Evolutionary conservation across 495 filamentous ascomycete genomes (phyloP).

Genomic region (Trypethelium eluteriae): DNA sequence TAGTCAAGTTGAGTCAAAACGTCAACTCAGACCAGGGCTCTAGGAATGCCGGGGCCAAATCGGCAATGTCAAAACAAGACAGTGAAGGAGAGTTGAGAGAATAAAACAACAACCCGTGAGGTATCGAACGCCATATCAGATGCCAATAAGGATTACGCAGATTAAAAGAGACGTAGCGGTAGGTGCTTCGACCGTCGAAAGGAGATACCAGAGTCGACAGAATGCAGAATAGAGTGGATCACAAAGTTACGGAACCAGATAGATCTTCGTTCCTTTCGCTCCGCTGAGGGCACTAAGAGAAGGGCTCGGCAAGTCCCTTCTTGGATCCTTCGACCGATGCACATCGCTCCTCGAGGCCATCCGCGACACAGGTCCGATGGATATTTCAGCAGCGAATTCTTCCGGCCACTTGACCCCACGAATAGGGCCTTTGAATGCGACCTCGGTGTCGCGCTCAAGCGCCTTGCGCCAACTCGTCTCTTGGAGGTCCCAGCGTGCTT

Average conservation of each 20-base stretch:
- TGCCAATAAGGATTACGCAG: background rate
- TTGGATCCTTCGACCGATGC: background rate
- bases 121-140: conserved; percentile 1
- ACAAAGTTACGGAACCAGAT: background rate
- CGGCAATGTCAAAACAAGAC: background rate
- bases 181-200: too few species aligned
- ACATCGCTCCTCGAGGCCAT: background rate
- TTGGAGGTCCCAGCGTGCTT: background rate
- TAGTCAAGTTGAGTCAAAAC: too few species aligned
- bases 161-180: background rate
- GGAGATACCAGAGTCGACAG: too few species aligned
- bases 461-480: background rate
- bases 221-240: too few species aligned
- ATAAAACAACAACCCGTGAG: background rate
- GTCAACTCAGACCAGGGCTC: background rate
- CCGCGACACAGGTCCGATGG: background rate
- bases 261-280: background rate
- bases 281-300: background rate
- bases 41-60: background rate
- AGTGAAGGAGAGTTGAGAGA: background rate
- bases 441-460: background rate
- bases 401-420: background rate
- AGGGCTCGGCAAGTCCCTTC: background rate
- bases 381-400: background rate
- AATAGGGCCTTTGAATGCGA: background rate